These are phyloP conservation scores for Diplodia sapinea DNA, from an alignment of 2,329 filamentous ascomycete genomes.

Conservation along the genomic window DNA sequence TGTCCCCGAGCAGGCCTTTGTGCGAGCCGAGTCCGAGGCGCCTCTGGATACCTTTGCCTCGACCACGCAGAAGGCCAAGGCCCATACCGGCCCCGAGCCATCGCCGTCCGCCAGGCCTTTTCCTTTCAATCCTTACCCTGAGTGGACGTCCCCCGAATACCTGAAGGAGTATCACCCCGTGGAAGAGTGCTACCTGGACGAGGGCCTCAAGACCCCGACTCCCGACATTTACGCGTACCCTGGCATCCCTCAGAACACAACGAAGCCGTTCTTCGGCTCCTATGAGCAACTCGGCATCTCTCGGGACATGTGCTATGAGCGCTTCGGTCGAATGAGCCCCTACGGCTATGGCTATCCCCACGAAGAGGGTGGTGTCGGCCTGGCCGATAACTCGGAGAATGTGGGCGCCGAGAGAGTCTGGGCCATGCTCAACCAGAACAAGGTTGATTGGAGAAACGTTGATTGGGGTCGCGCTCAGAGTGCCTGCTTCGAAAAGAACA, in stretches of 20 bases:
- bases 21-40: slow-evolving; percentile 48
- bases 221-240: slow-evolving; percentile 71
- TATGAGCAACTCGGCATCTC: slow-evolving; percentile 55
- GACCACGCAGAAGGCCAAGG: slow-evolving; percentile 28
- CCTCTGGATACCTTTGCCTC: slow-evolving; percentile 46
- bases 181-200: slow-evolving; percentile 67
- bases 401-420: slow-evolving; percentile 58
- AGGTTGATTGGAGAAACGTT: slow-evolving; percentile 55
- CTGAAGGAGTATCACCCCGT: slow-evolving; percentile 59
- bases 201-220: slow-evolving; percentile 55
- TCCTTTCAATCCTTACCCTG: slow-evolving; percentile 54
- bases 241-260: slow-evolving; percentile 57
- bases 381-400: slow-evolving; percentile 52
- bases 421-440: slow-evolving; percentile 61
- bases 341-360: slow-evolving; percentile 59
- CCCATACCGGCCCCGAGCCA: slow-evolving; percentile 40
- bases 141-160: slow-evolving; percentile 51
- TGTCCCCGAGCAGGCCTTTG: slow-evolving; percentile 52
- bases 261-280: slow-evolving; percentile 56
- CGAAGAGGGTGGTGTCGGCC: slow-evolving; percentile 56
- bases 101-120: slow-evolving; percentile 45
- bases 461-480: slow-evolving; percentile 57
- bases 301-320: slow-evolving; percentile 58
- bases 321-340: slow-evolving; percentile 56
- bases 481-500: slow-evolving; percentile 57